Percentiles rank a stretch among this genome's conserved stretches.
phyloP scores from a whole-genome alignment of 495 filamentous ascomycete species.

The Penicillium chermesinum region DNA sequence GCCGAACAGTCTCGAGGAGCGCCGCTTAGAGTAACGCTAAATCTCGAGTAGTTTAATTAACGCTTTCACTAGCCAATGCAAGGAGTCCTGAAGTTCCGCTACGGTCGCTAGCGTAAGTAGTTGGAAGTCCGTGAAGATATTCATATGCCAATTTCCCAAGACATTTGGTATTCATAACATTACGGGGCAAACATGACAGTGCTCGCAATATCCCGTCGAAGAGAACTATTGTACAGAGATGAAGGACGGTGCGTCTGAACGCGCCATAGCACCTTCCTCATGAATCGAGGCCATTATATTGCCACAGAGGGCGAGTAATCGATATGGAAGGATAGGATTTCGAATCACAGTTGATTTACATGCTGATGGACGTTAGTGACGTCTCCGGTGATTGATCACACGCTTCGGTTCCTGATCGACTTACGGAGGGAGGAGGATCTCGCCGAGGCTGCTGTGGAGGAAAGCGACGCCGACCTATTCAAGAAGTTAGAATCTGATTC shows the following conservation, averaged over 20 bases:
- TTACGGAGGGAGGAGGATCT: constrained; percentile 70
- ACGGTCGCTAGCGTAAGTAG: background rate
- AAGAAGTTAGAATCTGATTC: background rate
- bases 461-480: constrained; percentile 66
- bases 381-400: background rate
- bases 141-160: constrained; percentile 1
- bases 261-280: constrained; percentile 13
- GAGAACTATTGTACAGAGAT: constrained; percentile 27
- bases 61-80: no score
- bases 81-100: no score
- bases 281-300: constrained; percentile 23
- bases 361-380: constrained; percentile 11
- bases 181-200: constrained; percentile 6
- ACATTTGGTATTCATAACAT: constrained; percentile 24
- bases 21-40: no score
- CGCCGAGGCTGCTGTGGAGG: constrained; percentile 68
- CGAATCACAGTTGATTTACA: constrained; percentile 18
- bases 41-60: no score
- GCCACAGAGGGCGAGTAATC: constrained; percentile 11
- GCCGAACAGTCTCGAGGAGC: no score
- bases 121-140: background rate
- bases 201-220: constrained; percentile 3
- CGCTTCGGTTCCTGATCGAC: constrained; percentile 20
- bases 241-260: constrained; percentile 11
- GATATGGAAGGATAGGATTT: constrained; percentile 7